These are phyloP conservation scores for Pseudonectria foliicola DNA, from an alignment of 2,329 filamentous ascomycete species.

Conservation along the genomic window DNA sequence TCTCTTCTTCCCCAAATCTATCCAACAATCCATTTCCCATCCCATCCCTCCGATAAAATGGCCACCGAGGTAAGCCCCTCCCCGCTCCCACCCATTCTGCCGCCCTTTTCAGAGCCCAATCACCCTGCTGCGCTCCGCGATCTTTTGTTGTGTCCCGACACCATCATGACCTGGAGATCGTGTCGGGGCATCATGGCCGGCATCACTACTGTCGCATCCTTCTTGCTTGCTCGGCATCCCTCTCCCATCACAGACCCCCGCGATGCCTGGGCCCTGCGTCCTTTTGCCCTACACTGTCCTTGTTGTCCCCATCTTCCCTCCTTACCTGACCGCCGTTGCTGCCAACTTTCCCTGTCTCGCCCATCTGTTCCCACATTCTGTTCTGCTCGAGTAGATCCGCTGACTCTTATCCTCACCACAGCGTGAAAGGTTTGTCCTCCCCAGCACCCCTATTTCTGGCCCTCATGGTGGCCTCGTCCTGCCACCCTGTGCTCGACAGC, in stretches of 20 bases:
- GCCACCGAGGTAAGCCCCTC: slow-evolving; percentile 27
- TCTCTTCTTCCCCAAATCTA: not conserved
- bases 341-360: slow-evolving; percentile 5
- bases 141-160: not conserved
- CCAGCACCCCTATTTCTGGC: slow-evolving; percentile 9
- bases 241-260: no score
- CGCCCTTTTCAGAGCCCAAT: slow-evolving; percentile 5
- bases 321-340: not conserved
- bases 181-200: no score
- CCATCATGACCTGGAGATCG: no score
- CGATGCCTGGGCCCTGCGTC: no score
- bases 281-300: no score
- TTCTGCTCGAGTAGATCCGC: slow-evolving; percentile 16
- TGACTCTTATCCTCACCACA: slow-evolving; percentile 34
- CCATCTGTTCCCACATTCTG: slow-evolving; percentile 7
- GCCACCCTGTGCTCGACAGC: slow-evolving; percentile 7
- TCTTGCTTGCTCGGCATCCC: not conserved
- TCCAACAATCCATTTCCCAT: not conserved
- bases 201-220: no score
- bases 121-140: slow-evolving; percentile 3
- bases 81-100: slow-evolving; percentile 3
- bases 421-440: slow-evolving; percentile 60
- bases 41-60: slow-evolving; percentile 14
- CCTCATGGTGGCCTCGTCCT: slow-evolving; percentile 8
- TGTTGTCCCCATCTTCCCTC: not conserved